phyloP scores from a whole-genome alignment of 495 filamentous ascomycete species.

The Trypethelium eluteriae region DNA sequence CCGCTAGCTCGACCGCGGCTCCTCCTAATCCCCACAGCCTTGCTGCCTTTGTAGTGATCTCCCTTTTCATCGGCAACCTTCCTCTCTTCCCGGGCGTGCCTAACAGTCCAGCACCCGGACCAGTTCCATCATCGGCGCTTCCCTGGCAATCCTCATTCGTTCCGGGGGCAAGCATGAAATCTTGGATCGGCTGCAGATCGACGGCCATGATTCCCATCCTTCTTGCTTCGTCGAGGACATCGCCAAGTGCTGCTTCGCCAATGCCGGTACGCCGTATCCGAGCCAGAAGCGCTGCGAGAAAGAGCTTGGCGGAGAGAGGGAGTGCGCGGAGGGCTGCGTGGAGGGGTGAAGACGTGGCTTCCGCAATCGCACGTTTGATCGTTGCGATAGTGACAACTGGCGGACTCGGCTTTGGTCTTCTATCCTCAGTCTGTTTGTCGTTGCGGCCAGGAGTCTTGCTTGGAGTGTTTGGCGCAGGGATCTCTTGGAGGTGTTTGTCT shows the following conservation, averaged over 20 bases:
- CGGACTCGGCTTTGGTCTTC: conserved; percentile 14
- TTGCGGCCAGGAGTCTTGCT: conserved; percentile 37
- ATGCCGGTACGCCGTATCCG: conserved; percentile 76
- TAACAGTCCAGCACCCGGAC: neutral
- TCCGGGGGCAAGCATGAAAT: conserved; percentile 9
- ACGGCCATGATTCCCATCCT: conserved; percentile 60
- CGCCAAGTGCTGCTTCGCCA: conserved; percentile 78
- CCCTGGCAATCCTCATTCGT: neutral
- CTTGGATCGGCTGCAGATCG: conserved; percentile 26
- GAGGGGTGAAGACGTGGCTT: conserved; percentile 85
- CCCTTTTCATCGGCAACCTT: conserved; percentile 20
- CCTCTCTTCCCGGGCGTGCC: conserved; percentile 32
- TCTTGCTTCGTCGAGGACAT: conserved; percentile 84
- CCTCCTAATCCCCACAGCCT: conserved; percentile 59
- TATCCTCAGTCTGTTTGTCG: neutral
- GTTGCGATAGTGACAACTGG: conserved; percentile 74
- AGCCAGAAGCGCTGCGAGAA: conserved; percentile 72
- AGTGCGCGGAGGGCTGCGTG: conserved; percentile 78
- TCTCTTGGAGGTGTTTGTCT: conserved; percentile 31
- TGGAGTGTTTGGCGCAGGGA: conserved; percentile 35
- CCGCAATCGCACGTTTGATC: conserved; percentile 86
- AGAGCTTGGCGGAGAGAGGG: conserved; percentile 72
- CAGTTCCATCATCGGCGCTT: neutral
- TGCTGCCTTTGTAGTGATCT: conserved; percentile 32
- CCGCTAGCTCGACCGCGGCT: conserved; percentile 73